Percentiles rank a stretch among this genome's conserved stretches.
These are phyloP conservation scores for Claviceps sp. DNA, from an alignment of 2,329 filamentous ascomycete genomes.

Conservation along the genomic window DNA sequence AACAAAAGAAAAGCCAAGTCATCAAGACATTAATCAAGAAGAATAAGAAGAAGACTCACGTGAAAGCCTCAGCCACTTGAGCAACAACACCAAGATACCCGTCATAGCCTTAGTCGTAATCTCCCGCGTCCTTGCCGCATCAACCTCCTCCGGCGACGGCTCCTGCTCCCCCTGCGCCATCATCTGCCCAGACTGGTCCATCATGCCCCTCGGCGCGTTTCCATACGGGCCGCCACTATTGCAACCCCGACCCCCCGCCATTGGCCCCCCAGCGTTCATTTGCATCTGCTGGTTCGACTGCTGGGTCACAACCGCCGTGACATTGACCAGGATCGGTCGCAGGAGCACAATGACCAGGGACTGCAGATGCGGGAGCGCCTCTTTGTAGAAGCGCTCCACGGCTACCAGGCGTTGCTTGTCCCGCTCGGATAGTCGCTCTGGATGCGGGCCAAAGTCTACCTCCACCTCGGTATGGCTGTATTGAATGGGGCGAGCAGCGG, in stretches of 20 bases:
- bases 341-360: constrained; percentile 87
- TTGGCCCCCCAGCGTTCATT: constrained; percentile 19
- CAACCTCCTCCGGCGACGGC: constrained; percentile 58
- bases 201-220: constrained; percentile 16
- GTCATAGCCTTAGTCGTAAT: constrained; percentile 85
- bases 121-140: constrained; percentile 69
- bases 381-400: constrained; percentile 70
- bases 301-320: constrained; percentile 67
- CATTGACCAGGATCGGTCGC: constrained; percentile 75
- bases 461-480: constrained; percentile 7
- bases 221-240: constrained; percentile 22
- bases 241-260: constrained; percentile 9
- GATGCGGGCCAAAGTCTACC: constrained; percentile 34
- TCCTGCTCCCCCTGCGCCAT: constrained; percentile 28
- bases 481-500: background rate
- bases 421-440: constrained; percentile 33
- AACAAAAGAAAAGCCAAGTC: too few relatives aligned
- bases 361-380: constrained; percentile 73
- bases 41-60: constrained; percentile 42
- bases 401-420: constrained; percentile 52
- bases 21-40: background rate
- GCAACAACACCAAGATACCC: constrained; percentile 69
- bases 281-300: constrained; percentile 30
- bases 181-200: constrained; percentile 19
- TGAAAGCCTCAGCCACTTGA: constrained; percentile 95